Percentiles rank a stretch among this genome's conserved stretches.
Conservation (phyloP, 768 basidiomycete species). For the Tremella mesenterica region DNA sequence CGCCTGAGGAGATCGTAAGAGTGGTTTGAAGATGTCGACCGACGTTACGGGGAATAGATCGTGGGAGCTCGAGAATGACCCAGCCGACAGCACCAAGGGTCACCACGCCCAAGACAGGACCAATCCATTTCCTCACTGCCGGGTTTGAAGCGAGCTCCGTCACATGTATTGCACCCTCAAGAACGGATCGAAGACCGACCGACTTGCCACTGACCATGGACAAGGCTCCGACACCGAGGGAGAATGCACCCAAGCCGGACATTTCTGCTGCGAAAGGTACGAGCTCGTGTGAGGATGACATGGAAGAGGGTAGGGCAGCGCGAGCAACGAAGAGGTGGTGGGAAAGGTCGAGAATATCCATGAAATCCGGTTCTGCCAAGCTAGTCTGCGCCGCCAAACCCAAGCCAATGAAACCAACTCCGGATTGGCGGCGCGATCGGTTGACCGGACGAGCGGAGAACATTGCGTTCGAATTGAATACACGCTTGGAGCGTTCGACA, state of each 20-base stretch:
- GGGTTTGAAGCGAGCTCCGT: slow-evolving; percentile 70
- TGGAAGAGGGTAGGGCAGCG: slow-evolving; percentile 45
- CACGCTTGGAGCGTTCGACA: slow-evolving; percentile 67
- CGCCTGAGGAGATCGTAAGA: slow-evolving; percentile 46
- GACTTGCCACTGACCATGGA: slow-evolving; percentile 82
- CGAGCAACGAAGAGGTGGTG: slow-evolving; percentile 57
- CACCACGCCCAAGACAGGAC: slow-evolving; percentile 68
- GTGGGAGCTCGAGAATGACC: slow-evolving; percentile 76
- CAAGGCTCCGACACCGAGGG: slow-evolving; percentile 62
- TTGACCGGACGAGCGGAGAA: slow-evolving; percentile 64
- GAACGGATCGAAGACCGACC: slow-evolving; percentile 61
- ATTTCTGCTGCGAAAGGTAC: slow-evolving; percentile 49
- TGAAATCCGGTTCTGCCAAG: slow-evolving; percentile 66
- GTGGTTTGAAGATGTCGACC: slow-evolving; percentile 70
- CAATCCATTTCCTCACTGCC: slow-evolving; percentile 69
- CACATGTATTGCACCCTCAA: slow-evolving; percentile 69
- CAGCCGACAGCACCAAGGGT: slow-evolving; percentile 48
- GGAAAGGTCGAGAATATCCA: slow-evolving; percentile 78
- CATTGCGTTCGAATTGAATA: slow-evolving; percentile 98
- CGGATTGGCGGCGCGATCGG: slow-evolving; percentile 54
- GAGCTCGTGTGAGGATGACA: slow-evolving; percentile 42
- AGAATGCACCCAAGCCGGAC: slow-evolving; percentile 49
- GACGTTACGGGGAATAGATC: slow-evolving; percentile 76
- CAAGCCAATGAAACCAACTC: slow-evolving; percentile 71
- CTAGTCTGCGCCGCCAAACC: slow-evolving; percentile 68